These are phyloP conservation scores for Cochlearia excelsa DNA, from an alignment of 345 rosid genomes.

Conservation along the genomic window DNA sequence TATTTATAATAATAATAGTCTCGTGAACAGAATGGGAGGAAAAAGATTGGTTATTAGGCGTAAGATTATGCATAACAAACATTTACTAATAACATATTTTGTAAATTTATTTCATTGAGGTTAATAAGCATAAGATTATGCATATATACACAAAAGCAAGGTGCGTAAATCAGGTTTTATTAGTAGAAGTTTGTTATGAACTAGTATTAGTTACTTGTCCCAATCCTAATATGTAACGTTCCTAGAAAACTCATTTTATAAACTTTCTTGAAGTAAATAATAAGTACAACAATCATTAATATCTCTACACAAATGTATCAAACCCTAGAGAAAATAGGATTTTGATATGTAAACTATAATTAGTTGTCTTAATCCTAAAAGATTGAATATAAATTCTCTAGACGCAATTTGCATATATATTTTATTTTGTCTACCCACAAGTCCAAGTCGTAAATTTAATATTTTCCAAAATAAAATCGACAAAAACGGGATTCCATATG, in stretches of 20 bases:
- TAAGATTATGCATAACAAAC: no score
- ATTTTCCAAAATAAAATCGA: conserved; percentile 6
- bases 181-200: background rate
- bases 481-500: conserved; percentile 27
- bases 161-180: conserved; percentile 3
- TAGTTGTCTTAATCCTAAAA: conserved; percentile 17
- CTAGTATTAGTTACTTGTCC: conserved; percentile 1
- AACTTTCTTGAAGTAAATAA: background rate
- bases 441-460: conserved; percentile 21
- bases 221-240: background rate
- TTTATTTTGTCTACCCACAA: conserved; percentile 17
- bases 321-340: conserved; percentile 22
- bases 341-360: conserved; percentile 21
- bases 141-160: background rate
- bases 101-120: no score
- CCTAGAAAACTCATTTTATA: background rate
- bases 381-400: conserved; percentile 7
- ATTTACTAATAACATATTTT: no score
- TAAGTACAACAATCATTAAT: conserved; percentile 16
- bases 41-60: no score
- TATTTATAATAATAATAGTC: no score
- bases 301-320: conserved; percentile 9
- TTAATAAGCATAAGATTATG: background rate
- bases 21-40: no score
- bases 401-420: conserved; percentile 21